Evolutionary conservation across 805 yeast genomes (phyloP), one percentile per base, ranked within the genome.

Genomic region (Suhomyces vadensis): DNA sequence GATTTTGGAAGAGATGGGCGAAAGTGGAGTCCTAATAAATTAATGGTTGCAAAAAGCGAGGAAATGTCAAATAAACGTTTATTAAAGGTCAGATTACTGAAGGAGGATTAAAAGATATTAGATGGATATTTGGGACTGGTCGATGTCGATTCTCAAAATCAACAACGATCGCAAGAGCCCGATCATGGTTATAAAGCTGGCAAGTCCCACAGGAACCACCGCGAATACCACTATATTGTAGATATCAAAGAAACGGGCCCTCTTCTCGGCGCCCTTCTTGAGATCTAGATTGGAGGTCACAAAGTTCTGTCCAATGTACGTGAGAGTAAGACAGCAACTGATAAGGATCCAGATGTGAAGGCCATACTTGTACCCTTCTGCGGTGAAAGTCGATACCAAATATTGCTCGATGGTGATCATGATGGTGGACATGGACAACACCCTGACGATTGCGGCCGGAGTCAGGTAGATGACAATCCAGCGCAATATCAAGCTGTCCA

Each of bases 191-290:
- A 91, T 66, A 57, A 94, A 92, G 54, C 97, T 87, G 4, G 98
- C 97, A 47, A 92, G 58, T 0, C 99, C 98, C 13, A 92, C 89
- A 0, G 99, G 99, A n/a, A 92, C 97, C 31, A 92, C 99, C 2
- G 98, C 97, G 68, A 88, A 92, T 1, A 92, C 97, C 0, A 87
- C 89, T 39, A 94, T 87, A 53, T 86, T 87, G 63, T 89, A 88
- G 43, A 91, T 73, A 61, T 92, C 95, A 47, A 91, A 87, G 26
- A 90, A 83, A 43, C 96, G 74, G 31, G 80, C 75, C 45, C 64
- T 65, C 23, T 63, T 52, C 52, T 61, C 68, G 53, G 69, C 59
- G 5, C 68, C 74, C 35, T 61, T 56, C 49, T 76, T 76, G 39
- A 78, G 60, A 46, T 81, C 82, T 43, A 85, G 59, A 58, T 85